phyloP scores from a whole-genome alignment of 1,284 basidiomycete genomes.

The Apiotrichum akiyoshidainum region DNA sequence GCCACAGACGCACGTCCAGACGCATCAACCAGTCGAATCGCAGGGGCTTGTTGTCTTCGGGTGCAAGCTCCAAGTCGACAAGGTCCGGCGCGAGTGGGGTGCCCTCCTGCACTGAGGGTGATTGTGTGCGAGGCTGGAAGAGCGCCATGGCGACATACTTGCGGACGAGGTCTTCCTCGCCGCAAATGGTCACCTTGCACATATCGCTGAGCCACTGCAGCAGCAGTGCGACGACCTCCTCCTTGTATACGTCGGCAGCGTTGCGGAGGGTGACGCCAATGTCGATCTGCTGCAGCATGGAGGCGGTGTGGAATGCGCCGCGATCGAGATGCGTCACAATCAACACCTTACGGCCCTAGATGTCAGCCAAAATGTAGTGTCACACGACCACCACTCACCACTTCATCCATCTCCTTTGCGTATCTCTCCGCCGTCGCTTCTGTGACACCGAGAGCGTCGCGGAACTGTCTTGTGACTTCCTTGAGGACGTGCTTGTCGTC shows the following conservation, averaged over 20 bases:
- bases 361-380: not conserved
- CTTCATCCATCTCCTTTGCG: constrained; percentile 62
- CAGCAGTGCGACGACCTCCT: constrained; percentile 77
- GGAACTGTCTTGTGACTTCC: constrained; percentile 78
- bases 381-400: constrained; percentile 26
- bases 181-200: constrained; percentile 57
- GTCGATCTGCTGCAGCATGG: constrained; percentile 80
- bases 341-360: constrained; percentile 75
- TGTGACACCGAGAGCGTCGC: constrained; percentile 61
- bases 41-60: constrained; percentile 1
- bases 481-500: constrained; percentile 96
- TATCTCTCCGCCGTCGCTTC: constrained; percentile 55
- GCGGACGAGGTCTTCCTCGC: constrained; percentile 64
- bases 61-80: constrained; percentile 8
- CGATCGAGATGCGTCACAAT: constrained; percentile 68
- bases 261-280: constrained; percentile 85
- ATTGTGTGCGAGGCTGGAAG: constrained; percentile 17
- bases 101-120: constrained; percentile 11
- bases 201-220: constrained; percentile 84
- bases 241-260: constrained; percentile 83
- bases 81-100: constrained; percentile 16
- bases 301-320: constrained; percentile 73
- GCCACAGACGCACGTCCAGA: constrained; percentile 45
- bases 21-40: constrained; percentile 47
- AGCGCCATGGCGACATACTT: constrained; percentile 50